Conservation (phyloP, 495 filamentous ascomycete species). For the Sphaerosporella brunnea region DNA sequence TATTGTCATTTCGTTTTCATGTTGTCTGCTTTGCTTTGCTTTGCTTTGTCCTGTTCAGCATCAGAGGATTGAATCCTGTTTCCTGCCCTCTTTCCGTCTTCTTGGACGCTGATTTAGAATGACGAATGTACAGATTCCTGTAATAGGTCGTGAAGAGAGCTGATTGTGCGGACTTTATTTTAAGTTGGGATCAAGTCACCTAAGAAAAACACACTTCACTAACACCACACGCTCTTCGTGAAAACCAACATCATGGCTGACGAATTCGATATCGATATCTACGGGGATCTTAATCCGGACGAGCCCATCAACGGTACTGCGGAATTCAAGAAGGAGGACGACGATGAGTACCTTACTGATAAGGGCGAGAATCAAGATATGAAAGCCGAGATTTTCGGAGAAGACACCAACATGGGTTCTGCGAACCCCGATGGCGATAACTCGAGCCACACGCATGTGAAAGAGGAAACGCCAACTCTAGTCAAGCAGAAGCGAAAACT, state of each 20-base stretch:
- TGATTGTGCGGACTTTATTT: constrained; percentile 13
- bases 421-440: constrained; percentile 29
- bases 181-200: constrained; percentile 22
- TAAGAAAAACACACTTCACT: constrained; percentile 24
- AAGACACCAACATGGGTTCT: constrained; percentile 29
- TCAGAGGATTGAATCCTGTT: background rate
- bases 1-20: background rate
- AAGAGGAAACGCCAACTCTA: constrained; percentile 33
- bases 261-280: constrained; percentile 97
- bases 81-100: constrained; percentile 5
- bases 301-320: constrained; percentile 23
- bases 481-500: constrained; percentile 32
- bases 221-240: constrained; percentile 26
- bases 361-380: constrained; percentile 29
- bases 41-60: background rate
- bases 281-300: constrained; percentile 52
- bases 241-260: constrained; percentile 50
- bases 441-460: constrained; percentile 30
- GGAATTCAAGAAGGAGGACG: constrained; percentile 21
- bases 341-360: constrained; percentile 25
- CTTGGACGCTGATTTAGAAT: constrained; percentile 27
- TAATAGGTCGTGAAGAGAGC: constrained; percentile 24
- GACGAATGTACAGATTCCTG: constrained; percentile 26
- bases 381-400: constrained; percentile 29
- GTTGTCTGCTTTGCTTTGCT: background rate